phyloP scores from a whole-genome alignment of 2,329 filamentous ascomycete species.

The Colletotrichum aenigma region DNA sequence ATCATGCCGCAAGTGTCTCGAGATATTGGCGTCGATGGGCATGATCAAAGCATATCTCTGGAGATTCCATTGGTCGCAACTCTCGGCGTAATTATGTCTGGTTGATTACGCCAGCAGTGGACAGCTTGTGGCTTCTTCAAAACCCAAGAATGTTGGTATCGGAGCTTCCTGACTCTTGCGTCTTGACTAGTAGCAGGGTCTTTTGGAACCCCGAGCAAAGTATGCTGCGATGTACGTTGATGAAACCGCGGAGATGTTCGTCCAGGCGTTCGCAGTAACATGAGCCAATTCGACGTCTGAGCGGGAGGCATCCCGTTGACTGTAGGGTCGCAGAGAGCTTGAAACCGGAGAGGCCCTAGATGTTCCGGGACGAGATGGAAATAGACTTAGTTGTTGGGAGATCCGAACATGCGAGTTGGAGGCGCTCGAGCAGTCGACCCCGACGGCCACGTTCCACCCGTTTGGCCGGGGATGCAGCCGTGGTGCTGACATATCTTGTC shows the following conservation, averaged over 20 bases:
- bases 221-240: background rate
- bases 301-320: background rate
- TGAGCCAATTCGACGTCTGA: background rate
- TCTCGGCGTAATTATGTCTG: slow-evolving; percentile 2
- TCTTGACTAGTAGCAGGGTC: background rate
- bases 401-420: background rate
- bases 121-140: background rate
- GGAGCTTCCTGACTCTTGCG: background rate
- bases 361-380: slow-evolving; percentile 2
- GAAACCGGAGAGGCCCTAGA: slow-evolving; percentile 11
- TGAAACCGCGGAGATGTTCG: background rate
- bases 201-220: background rate
- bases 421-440: background rate
- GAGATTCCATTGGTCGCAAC: background rate
- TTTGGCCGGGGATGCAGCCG: background rate
- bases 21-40: background rate
- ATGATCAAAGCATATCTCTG: background rate
- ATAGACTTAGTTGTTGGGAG: background rate
- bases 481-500: slow-evolving; percentile 1
- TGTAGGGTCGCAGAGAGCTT: background rate
- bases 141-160: background rate
- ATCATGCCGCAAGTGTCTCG: background rate
- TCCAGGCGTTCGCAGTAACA: background rate
- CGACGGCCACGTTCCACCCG: slow-evolving; percentile 4
- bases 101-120: background rate